phyloP scores from a whole-genome alignment of 345 rosid genomes.

The Populus pruinosa region DNA sequence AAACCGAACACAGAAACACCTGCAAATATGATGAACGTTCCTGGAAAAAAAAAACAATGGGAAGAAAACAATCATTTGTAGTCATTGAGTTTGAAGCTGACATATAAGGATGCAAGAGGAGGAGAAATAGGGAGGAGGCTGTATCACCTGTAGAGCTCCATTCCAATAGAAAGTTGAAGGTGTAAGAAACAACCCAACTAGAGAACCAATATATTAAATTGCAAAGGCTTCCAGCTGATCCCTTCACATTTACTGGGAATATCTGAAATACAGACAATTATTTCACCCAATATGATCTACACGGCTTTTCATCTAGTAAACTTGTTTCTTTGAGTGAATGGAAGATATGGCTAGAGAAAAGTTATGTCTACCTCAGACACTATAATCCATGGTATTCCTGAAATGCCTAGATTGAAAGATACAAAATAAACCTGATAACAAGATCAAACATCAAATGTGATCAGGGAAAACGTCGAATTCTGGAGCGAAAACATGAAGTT shows the following conservation, averaged over 20 bases:
- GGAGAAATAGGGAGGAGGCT: neutral
- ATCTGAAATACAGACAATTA: constrained; percentile 20
- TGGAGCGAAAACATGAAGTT: too few species aligned
- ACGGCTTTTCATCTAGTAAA: too few species aligned
- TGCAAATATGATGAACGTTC: too few species aligned
- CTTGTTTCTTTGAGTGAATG: too few species aligned
- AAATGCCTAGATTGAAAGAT: constrained; percentile 22
- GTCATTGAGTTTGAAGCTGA: neutral
- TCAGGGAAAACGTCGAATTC: too few species aligned
- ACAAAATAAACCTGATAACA: constrained; percentile 19
- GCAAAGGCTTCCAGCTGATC: constrained; percentile 44
- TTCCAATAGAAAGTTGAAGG: constrained; percentile 37
- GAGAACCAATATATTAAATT: constrained; percentile 38
- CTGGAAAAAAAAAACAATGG: too few species aligned
- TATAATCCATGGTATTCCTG: constrained; percentile 32
- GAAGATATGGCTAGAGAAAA: neutral
- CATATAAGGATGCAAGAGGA: neutral
- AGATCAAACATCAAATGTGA: neutral
- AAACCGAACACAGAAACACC: neutral
- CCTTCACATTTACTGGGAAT: constrained; percentile 50
- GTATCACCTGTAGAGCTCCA: constrained; percentile 39
- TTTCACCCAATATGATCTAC: neutral
- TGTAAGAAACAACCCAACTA: constrained; percentile 40
- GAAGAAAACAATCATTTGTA: neutral
- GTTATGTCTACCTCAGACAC: constrained; percentile 30